Evolutionary conservation across 2,329 filamentous ascomycete genomes (phyloP), one percentile per base, ranked within the genome.

Genomic region (Fusarium sterilihyphosum): DNA sequence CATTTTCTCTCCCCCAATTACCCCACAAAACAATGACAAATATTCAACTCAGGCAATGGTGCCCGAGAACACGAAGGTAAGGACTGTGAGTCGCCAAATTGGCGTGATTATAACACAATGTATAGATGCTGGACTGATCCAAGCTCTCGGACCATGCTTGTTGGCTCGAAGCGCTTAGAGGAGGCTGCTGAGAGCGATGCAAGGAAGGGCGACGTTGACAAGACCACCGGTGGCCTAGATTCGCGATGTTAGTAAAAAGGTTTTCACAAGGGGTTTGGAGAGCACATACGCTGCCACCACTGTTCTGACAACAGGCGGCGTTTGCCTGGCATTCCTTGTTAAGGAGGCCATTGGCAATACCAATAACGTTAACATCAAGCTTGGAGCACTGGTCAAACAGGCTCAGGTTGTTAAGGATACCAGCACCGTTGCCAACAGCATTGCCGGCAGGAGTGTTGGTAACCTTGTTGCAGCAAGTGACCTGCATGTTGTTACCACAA

Each of bases 281-380:
- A 17, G 4, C 4, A 52, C 44, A 1, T 52, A 60, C 57, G 5
- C 14, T 22, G 8, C 33, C 26, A 26, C 33, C 43, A 14, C 46
- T 65, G 44, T 65, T 26, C 14, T 65, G 62, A 18, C 57, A 65
- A 18, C 62, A 65, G n/a, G 62, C 57, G 3, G 62, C 62, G 10
- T 61, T 61, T 18, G 62, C 62, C 38, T 50, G 31, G 57, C 62
- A 65, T 20, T 65, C 57, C 57, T 65, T 65, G 38, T 65, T 61
- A 3, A 65, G 62, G 29, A 65, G 62, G 46, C 16, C 10, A 6
- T 65, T 62, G 12, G 62, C 62, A 38, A 65, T 52, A 22, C 17
- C 62, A 3, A 65, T 6, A 16, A 65, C 62, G 5, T 65, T 46
- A 7, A 65, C 38, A 16, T 65, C 29, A 10, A 65, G 44, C 62